Evolutionary conservation across 805 yeast genomes (phyloP).

Genomic region (Nadsonia fulvescens): DNA sequence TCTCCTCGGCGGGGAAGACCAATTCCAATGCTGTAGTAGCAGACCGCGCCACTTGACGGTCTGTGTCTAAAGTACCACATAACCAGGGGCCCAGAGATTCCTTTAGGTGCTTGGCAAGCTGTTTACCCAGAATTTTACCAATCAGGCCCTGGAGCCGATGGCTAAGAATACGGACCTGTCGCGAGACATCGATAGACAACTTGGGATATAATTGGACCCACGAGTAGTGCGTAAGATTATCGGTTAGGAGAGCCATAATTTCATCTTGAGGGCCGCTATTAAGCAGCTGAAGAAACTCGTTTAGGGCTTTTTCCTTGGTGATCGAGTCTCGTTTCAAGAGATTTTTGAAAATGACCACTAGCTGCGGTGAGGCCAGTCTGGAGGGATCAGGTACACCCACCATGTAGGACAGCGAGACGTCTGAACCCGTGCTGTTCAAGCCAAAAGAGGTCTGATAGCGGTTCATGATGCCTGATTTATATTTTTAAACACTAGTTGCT

Average conservation of each 20-base stretch:
- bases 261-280: constrained; percentile 14
- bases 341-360: constrained; percentile 55
- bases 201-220: constrained; percentile 66
- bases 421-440: no score
- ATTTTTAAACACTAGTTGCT: no score
- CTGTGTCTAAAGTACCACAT: constrained; percentile 54
- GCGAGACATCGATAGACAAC: constrained; percentile 52
- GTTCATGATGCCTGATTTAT: no score
- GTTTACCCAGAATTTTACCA: constrained; percentile 33
- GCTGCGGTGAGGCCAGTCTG: constrained; percentile 26
- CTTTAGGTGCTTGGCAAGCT: constrained; percentile 44
- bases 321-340: constrained; percentile 60
- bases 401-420: constrained; percentile 52
- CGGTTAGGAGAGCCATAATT: no score
- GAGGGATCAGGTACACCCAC: constrained; percentile 64
- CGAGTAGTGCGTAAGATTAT: constrained; percentile 47
- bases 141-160: constrained; percentile 49
- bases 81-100: constrained; percentile 61
- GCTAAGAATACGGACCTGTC: constrained; percentile 38
- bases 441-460: no score
- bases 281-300: constrained; percentile 28
- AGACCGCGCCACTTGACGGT: constrained; percentile 35
- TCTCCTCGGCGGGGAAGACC: constrained; percentile 39
- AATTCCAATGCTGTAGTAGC: constrained; percentile 28
- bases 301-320: constrained; percentile 70